phyloP scores from a whole-genome alignment of 768 basidiomycete genomes.

The Boletus rufocinnamomeus region DNA sequence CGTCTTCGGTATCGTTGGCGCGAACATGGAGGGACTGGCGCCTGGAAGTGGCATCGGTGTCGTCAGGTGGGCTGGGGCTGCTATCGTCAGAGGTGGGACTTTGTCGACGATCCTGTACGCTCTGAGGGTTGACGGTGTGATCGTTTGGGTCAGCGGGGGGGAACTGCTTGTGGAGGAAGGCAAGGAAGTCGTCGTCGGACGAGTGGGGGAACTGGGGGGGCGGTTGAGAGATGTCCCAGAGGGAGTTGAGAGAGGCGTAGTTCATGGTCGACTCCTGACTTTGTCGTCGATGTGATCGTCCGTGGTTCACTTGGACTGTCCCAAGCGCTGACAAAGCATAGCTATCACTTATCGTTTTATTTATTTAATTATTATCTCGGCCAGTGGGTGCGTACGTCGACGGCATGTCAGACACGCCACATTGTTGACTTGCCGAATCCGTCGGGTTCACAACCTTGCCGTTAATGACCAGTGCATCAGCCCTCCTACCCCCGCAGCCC shows the following conservation, averaged over 20 bases:
- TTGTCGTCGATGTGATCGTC: conserved; percentile 1
- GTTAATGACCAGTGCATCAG: neutral
- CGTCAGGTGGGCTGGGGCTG: conserved; percentile 73
- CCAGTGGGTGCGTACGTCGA: conserved; percentile 8
- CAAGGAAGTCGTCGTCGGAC: conserved; percentile 75
- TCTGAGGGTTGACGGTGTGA: conserved; percentile 61
- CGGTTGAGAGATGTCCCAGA: conserved; percentile 70
- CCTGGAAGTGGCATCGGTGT: conserved; percentile 31
- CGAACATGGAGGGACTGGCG: conserved; percentile 22
- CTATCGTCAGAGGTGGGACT: conserved; percentile 70
- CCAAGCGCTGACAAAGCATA: conserved; percentile 9
- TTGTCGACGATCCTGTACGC: conserved; percentile 40
- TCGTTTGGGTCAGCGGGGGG: conserved; percentile 37
- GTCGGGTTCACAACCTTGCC: conserved; percentile 1
- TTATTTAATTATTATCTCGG: conserved; percentile 13
- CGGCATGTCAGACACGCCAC: conserved; percentile 8
- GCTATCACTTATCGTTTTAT: neutral
- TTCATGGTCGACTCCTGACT: conserved; percentile 26
- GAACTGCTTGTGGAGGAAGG: conserved; percentile 78
- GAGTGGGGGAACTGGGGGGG: conserved; percentile 58
- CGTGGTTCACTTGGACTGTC: neutral
- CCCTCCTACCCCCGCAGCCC: neutral
- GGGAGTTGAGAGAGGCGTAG: conserved; percentile 46
- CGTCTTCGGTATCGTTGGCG: conserved; percentile 45
- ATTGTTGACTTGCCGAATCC: neutral